Percentiles rank a stretch among this genome's conserved stretches.
phyloP scores from a whole-genome alignment of 2,329 filamentous ascomycete genomes.

The Xylariomycetidae sp. region DNA sequence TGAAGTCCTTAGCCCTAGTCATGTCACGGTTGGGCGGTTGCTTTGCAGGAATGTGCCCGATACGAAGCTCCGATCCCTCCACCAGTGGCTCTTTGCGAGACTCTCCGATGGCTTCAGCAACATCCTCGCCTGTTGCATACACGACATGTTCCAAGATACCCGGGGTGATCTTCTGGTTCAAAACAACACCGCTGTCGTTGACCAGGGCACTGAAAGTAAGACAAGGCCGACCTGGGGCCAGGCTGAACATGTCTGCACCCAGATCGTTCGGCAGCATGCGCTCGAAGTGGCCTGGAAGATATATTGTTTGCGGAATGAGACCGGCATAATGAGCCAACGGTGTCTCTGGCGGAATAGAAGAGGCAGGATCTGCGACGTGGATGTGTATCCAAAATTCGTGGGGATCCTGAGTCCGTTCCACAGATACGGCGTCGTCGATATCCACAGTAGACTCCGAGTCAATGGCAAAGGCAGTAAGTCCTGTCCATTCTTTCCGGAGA shows the following conservation, averaged over 20 bases:
- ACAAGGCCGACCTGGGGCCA: slow-evolving; percentile 45
- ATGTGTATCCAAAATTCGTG: slow-evolving; percentile 70
- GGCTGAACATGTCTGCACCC: slow-evolving; percentile 48
- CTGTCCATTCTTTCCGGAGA: slow-evolving; percentile 54
- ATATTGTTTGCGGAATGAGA: slow-evolving; percentile 54
- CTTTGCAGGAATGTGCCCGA: slow-evolving; percentile 27
- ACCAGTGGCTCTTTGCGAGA: slow-evolving; percentile 19
- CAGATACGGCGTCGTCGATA: slow-evolving; percentile 75
- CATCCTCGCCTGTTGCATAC: slow-evolving; percentile 50
- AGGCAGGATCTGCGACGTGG: slow-evolving; percentile 75
- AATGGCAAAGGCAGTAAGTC: slow-evolving; percentile 66
- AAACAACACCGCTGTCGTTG: slow-evolving; percentile 45
- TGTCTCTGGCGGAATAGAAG: slow-evolving; percentile 58
- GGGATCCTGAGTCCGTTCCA: slow-evolving; percentile 52
- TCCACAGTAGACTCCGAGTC: slow-evolving; percentile 62
- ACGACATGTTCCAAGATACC: slow-evolving; percentile 50
- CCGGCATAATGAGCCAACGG: slow-evolving; percentile 57
- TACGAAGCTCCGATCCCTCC: slow-evolving; percentile 20
- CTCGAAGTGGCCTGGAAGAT: slow-evolving; percentile 52
- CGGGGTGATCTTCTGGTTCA: slow-evolving; percentile 51
- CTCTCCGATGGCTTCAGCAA: slow-evolving; percentile 40
- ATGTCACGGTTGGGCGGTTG: slow-evolving; percentile 37
- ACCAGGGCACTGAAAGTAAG: slow-evolving; percentile 61
- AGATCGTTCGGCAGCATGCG: slow-evolving; percentile 54
- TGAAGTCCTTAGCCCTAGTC: slow-evolving; percentile 37